A percentile compares a stretch with the other conserved stretches of the same genome.
Conservation (phyloP, 2,329 filamentous ascomycete species). For the Cryphonectria parasitica region DNA sequence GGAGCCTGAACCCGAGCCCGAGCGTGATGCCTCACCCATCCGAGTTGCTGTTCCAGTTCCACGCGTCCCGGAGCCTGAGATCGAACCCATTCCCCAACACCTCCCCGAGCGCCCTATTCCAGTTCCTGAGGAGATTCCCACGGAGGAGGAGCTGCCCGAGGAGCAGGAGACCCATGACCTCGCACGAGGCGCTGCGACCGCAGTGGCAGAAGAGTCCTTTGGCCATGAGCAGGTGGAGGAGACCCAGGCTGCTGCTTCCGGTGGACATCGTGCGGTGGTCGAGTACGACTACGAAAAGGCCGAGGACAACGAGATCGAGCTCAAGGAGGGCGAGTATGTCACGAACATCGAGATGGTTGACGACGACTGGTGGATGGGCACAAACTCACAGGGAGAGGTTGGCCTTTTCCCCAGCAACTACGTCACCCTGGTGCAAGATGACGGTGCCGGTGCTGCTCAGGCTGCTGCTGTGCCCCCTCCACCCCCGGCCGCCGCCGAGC, state of each 20-base stretch:
- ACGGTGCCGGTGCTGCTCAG: constrained; percentile 44
- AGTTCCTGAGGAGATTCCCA: constrained; percentile 63
- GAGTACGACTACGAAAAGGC: constrained; percentile 98
- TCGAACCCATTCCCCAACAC: constrained; percentile 56
- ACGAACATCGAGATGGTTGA: constrained; percentile 97
- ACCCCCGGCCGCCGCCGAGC: constrained; percentile 41
- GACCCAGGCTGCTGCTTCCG: constrained; percentile 42
- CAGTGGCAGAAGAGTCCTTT: constrained; percentile 54
- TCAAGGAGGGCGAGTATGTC: constrained; percentile 85
- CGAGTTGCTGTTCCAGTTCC: constrained; percentile 84
- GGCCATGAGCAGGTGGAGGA: constrained; percentile 43
- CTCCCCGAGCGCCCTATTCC: constrained; percentile 63
- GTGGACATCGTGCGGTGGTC: constrained; percentile 74
- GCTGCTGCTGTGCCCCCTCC: constrained; percentile 37
- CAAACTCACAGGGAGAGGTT: constrained; percentile 79
- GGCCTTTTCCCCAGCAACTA: constrained; percentile 96
- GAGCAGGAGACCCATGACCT: constrained; percentile 64
- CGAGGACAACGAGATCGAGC: constrained; percentile 94
- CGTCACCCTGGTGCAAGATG: constrained; percentile 78
- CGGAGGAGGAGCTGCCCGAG: constrained; percentile 66
- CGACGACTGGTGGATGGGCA: constrained; percentile 98
- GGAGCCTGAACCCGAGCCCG: constrained; percentile 39
- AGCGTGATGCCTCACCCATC: constrained; percentile 73
- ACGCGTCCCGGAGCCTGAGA: constrained; percentile 59
- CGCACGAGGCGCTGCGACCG: constrained; percentile 60